These are phyloP conservation scores for Neopestalotiopsis sp. DNA, from an alignment of 2,329 filamentous ascomycete species.

Conservation along the genomic window DNA sequence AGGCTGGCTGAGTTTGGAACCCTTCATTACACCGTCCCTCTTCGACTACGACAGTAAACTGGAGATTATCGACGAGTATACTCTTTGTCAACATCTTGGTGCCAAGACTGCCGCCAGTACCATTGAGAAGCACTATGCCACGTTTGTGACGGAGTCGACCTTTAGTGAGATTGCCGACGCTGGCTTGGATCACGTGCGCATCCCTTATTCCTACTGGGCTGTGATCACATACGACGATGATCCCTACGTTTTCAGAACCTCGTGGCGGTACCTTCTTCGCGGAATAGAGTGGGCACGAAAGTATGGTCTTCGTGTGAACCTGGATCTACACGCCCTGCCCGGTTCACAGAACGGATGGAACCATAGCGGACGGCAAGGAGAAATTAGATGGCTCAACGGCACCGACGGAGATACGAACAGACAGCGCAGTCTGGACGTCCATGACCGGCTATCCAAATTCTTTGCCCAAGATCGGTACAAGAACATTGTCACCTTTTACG, in stretches of 20 bases:
- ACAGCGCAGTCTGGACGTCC: constrained; percentile 83
- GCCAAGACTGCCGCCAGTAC: constrained; percentile 63
- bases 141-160: constrained; percentile 83
- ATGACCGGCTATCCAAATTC: constrained; percentile 86
- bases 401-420: constrained; percentile 79
- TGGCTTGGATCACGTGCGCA: constrained; percentile 95
- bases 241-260: constrained; percentile 83
- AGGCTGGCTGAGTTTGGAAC: constrained; percentile 92
- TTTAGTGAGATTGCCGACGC: constrained; percentile 85
- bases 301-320: constrained; percentile 88
- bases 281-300: constrained; percentile 94
- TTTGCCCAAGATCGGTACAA: constrained; percentile 93
- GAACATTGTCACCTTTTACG: constrained; percentile 91
- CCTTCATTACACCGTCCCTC: constrained; percentile 92
- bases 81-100: constrained; percentile 74
- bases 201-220: constrained; percentile 95
- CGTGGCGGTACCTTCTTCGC: constrained; percentile 92
- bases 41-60: constrained; percentile 71
- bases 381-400: constrained; percentile 90
- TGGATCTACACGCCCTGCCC: constrained; percentile 90
- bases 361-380: constrained; percentile 83
- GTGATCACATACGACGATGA: constrained; percentile 84
- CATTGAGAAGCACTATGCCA: constrained; percentile 90
- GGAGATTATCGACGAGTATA: constrained; percentile 87
- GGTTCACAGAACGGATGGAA: constrained; percentile 99